Base-by-base conservation (phyloP, 108 stramenopile genomes). In the Conticribra weissflogii region DNA sequence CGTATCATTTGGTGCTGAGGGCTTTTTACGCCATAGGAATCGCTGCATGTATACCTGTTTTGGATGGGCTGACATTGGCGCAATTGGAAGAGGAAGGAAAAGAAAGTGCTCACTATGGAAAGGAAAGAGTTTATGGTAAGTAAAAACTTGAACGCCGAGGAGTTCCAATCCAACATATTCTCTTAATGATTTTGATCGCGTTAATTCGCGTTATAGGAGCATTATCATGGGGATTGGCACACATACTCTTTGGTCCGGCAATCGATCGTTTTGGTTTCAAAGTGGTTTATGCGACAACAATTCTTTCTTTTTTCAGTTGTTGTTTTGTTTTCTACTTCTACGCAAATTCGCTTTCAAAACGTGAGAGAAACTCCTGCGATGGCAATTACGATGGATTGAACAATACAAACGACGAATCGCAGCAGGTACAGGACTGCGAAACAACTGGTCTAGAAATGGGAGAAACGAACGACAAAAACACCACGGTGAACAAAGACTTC, bases 51-150 rank as follows among this genome's bases (percentile, higher is more conserved):
- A 17, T 19, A 0, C 81, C 78, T 15, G 81, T 78, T 8, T 47
- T 82, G 52, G 68, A 82, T 51, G 81, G 81, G n/a, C 49, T 82
- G 46, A 79, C 81, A 22, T 68, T 82, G 66, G 77, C 78, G n/a
- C 72, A 63, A 68, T 59, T 82, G 25, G 54, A 82, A 46, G 27
- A 41, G 49, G 77, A 82, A 12, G 77, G 76, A 4, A 64, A 61
- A 27, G 63, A 71, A 52, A 45, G 63, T 28, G 32, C 65, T 44
- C 44, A 79, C 36, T 82, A 65, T 46, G 81, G 81, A 17, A 78
- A 76, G 66, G 81, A 82, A 57, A 67, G 81, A 31, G 36, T 82
- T 41, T 79, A 71, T 28, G 76, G 76, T 23, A 41, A 41, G 36
- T 41, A 12, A 41, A 5, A 41, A n/a, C n/a, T n/a, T n/a, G n/a